These are phyloP conservation scores for Candida gorgasii DNA, from an alignment of 805 yeast species.

Conservation along the genomic window DNA sequence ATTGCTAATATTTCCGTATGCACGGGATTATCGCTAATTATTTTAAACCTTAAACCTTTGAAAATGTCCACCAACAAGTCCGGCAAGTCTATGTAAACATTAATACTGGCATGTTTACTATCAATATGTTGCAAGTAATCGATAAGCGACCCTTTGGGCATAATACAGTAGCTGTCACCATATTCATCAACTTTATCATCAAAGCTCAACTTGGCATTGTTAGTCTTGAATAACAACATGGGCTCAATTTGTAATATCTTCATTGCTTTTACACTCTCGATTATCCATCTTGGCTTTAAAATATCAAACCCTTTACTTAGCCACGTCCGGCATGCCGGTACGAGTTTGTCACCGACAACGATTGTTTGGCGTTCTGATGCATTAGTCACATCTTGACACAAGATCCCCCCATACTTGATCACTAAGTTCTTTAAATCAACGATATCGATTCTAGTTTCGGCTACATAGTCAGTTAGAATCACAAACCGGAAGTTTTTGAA, in stretches of 20 bases:
- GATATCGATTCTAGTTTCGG: constrained; percentile 25
- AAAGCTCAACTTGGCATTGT: constrained; percentile 24
- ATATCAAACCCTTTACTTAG: constrained; percentile 54
- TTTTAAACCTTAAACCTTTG: constrained; percentile 4
- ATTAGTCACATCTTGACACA: constrained; percentile 21
- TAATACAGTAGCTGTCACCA: constrained; percentile 60
- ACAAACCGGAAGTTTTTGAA: constrained; percentile 51
- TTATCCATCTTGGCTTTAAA: constrained; percentile 68
- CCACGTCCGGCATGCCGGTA: constrained; percentile 30
- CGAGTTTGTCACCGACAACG: constrained; percentile 26
- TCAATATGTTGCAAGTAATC: constrained; percentile 6
- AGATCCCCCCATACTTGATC: constrained; percentile 51
- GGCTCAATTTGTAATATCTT: constrained; percentile 59
- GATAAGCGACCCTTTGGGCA: constrained; percentile 9
- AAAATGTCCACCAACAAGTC: constrained; percentile 8
- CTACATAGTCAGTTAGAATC: constrained; percentile 39
- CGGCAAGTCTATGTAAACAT: constrained; percentile 2
- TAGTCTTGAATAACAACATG: constrained; percentile 50
- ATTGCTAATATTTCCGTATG: neutral
- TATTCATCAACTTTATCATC: constrained; percentile 49
- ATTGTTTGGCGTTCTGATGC: constrained; percentile 14
- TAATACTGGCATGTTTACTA: neutral
- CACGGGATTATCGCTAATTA: constrained; percentile 3
- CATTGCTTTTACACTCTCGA: constrained; percentile 55
- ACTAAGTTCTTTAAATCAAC: constrained; percentile 41